Base-by-base conservation (phyloP, 2,329 filamentous ascomycete genomes). In the Paradendryphiella salina region DNA sequence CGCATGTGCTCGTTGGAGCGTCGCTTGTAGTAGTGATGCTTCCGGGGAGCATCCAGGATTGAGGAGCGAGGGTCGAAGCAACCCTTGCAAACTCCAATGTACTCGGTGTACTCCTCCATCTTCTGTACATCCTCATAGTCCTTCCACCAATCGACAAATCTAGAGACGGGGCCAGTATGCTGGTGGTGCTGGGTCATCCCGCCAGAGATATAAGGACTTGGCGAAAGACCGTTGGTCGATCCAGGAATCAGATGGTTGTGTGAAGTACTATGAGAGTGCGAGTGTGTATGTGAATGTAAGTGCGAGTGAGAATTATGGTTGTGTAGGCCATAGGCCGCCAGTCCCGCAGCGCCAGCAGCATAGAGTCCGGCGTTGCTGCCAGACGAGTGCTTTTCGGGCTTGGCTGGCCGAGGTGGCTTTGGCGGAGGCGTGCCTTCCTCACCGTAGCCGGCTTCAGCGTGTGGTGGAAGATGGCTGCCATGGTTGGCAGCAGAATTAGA, bases 21-120 rank as follows among this genome's bases (percentile, higher is more conserved):
- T 26, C 71, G 71, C 23, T 60, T 59, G 50, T 77, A 71, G 63
- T 83, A 83, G 59, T 84, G 74, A 62, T 87, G 84, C 57, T 80
- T 82, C 44, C 84, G 77, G 5, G 84, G 84, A 0, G 83, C 84
- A 64, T 85, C 79, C 52, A 73, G 66, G 3, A 80, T 77, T 3
- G 76, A 79, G 13, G 80, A 81, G 7, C 79, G 76, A 5, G 84
- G 83, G 52, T 85, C 83, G 61, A 87, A 87, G 66, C 84, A 87
- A 59, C 84, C 75, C 56, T 80, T 83, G 72, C 84, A 87, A 2
- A 86, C 80, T 17, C 84, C 84, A 59, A 85, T 86, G 52, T 82
- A 80, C 69, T 87, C 83, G 1, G 84, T 86, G 61, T 87, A 87
- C 64, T 86, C 83, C 67, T 87, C 84, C 73, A 85, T 86, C 64